phyloP scores from a whole-genome alignment of 163 green algal species.

The Chlorella variabilis region DNA sequence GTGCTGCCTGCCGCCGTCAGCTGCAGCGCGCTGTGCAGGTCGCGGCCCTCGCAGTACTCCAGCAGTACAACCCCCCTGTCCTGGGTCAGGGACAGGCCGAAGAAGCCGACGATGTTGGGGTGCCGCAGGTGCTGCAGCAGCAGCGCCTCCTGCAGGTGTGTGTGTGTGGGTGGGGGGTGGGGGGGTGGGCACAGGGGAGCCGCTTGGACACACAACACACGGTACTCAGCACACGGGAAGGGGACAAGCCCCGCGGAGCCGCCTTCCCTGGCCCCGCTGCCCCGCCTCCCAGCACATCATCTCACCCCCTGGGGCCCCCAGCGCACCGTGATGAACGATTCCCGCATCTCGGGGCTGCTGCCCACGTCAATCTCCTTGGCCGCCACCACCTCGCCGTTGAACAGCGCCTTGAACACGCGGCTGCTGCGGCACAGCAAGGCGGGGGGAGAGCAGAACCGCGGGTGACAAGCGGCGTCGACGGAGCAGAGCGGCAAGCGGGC shows the following conservation, averaged over 20 bases:
- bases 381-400: neutral
- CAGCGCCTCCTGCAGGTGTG: neutral
- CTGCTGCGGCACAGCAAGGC: neutral
- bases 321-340: neutral
- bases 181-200: too few species aligned
- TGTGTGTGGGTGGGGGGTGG: too few species aligned
- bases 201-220: too few species aligned
- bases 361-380: slow-evolving; percentile 4
- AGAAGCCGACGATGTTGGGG: slow-evolving; percentile 1
- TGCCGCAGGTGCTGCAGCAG: slow-evolving; percentile 9
- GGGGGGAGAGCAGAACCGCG: neutral
- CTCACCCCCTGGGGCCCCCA: too few species aligned
- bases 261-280: too few species aligned
- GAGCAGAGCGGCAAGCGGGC: neutral
- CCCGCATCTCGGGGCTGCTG: neutral
- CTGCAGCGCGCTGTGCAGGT: slow-evolving; percentile 4
- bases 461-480: too few species aligned
- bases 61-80: neutral
- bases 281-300: too few species aligned
- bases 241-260: too few species aligned
- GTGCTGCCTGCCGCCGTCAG: neutral
- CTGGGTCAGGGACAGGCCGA: neutral
- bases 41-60: neutral
- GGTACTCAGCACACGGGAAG: too few species aligned
- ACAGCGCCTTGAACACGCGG: slow-evolving; percentile 1